phyloP scores from a whole-genome alignment of 2,329 filamentous ascomycete species.

The Aspergillus clavatus region DNA sequence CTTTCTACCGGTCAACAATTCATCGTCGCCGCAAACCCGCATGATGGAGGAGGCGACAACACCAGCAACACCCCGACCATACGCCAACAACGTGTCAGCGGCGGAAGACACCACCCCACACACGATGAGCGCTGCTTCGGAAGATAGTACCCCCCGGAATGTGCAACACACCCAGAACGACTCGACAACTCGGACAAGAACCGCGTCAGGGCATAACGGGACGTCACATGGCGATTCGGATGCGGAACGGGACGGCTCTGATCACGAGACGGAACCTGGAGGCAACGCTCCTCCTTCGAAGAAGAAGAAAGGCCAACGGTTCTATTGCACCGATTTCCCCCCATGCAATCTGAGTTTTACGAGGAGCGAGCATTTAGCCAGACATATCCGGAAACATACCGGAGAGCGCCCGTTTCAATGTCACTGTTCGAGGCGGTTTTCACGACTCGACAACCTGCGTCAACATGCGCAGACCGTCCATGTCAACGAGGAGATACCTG shows the following conservation, averaged over 20 bases:
- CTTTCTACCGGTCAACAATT: conserved; percentile 59
- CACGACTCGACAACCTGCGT: conserved; percentile 85
- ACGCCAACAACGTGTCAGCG: conserved; percentile 37
- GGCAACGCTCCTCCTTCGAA: conserved; percentile 67
- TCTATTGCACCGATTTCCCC: conserved; percentile 93
- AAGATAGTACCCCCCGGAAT: conserved; percentile 43
- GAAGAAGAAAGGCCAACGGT: conserved; percentile 95
- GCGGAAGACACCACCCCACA: conserved; percentile 22
- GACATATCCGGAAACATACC: conserved; percentile 97
- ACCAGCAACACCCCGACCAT: conserved; percentile 52
- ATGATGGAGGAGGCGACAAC: conserved; percentile 50
- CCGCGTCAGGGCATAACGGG: conserved; percentile 51
- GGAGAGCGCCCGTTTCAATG: conserved; percentile 96
- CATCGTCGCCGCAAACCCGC: conserved; percentile 42
- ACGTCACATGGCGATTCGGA: conserved; percentile 74
- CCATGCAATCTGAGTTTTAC: conserved; percentile 94
- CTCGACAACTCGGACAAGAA: conserved; percentile 41
- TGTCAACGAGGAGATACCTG: conserved; percentile 93
- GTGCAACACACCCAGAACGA: conserved; percentile 39
- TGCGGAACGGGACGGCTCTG: conserved; percentile 60
- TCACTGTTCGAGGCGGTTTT: conserved; percentile 89
- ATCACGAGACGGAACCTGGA: conserved; percentile 59
- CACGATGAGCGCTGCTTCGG: conserved; percentile 20
- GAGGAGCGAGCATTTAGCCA: conserved; percentile 86
- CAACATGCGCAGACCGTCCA: conserved; percentile 98